Evolutionary conservation across 176 grass and related monocot species (phyloP).

Genomic region (maize (Zea mays)): Zm-B73-REFERENCE-NAM-5.0 NC_050096.1:236481501-236482000

Average conservation of each 20-base stretch:
- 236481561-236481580: conserved; percentile 8
- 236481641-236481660: not conserved
- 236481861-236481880: conserved; percentile 67
- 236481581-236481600: not conserved
- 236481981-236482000: conserved; percentile 88
- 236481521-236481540: not conserved
- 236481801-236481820: conserved; percentile 4
- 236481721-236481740: not conserved
- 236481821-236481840: not conserved
- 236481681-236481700: conserved; percentile 19
- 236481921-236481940: conserved; percentile 96
- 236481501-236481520: conserved; percentile 1
- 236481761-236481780: not conserved
- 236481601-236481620: not conserved
- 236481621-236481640: conserved; percentile 28
- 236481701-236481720: not conserved
- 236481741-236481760: not conserved
- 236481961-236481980: conserved; percentile 88
- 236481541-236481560: not conserved
- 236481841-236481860: not conserved
- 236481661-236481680: not conserved
- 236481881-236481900: conserved; percentile 70
- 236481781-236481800: conserved; percentile 11
- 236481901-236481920: conserved; percentile 67
- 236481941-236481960: conserved; percentile 74